Conservation (phyloP, 768 basidiomycete species). For the Kwoniella sp. region DNA sequence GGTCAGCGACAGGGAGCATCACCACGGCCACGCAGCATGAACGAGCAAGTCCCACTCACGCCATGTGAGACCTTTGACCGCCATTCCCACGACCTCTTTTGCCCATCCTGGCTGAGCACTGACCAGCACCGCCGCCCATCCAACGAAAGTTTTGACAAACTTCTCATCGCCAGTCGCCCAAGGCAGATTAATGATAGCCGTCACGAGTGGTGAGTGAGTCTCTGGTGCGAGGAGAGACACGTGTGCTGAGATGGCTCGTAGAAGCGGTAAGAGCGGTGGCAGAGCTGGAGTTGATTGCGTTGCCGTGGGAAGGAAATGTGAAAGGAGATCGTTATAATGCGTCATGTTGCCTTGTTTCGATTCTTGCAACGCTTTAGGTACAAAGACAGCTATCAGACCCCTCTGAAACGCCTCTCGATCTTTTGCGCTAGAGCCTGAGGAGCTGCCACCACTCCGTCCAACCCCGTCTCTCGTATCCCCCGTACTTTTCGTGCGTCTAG, state of each 20-base stretch:
- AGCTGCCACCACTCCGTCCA: neutral
- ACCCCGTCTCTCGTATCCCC: slow-evolving; percentile 33
- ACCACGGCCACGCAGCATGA: slow-evolving; percentile 3
- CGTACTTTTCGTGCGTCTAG: slow-evolving; percentile 50
- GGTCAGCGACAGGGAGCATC: slow-evolving; percentile 63
- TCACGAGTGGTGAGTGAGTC: slow-evolving; percentile 74
- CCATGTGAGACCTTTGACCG: slow-evolving; percentile 82
- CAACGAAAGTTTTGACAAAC: slow-evolving; percentile 84
- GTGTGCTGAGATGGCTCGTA: slow-evolving; percentile 84
- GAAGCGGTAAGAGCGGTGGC: slow-evolving; percentile 59
- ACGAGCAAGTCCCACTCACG: slow-evolving; percentile 60
- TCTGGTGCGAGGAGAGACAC: slow-evolving; percentile 81
- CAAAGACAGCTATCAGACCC: slow-evolving; percentile 56
- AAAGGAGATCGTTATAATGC: slow-evolving; percentile 83
- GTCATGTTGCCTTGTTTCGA: slow-evolving; percentile 67
- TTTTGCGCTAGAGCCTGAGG: slow-evolving; percentile 18
- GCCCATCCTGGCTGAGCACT: slow-evolving; percentile 91
- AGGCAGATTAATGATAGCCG: slow-evolving; percentile 81
- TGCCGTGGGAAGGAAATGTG: slow-evolving; percentile 66
- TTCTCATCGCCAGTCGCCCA: slow-evolving; percentile 82
- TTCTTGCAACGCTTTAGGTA: slow-evolving; percentile 54
- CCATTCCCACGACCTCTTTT: slow-evolving; percentile 75
- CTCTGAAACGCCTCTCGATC: slow-evolving; percentile 53
- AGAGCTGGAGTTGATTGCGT: slow-evolving; percentile 59
- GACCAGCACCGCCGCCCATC: slow-evolving; percentile 87